These are phyloP conservation scores for Fusarium pseudograminearum DNA, from an alignment of 2,329 filamentous ascomycete species.

Conservation along the genomic window DNA sequence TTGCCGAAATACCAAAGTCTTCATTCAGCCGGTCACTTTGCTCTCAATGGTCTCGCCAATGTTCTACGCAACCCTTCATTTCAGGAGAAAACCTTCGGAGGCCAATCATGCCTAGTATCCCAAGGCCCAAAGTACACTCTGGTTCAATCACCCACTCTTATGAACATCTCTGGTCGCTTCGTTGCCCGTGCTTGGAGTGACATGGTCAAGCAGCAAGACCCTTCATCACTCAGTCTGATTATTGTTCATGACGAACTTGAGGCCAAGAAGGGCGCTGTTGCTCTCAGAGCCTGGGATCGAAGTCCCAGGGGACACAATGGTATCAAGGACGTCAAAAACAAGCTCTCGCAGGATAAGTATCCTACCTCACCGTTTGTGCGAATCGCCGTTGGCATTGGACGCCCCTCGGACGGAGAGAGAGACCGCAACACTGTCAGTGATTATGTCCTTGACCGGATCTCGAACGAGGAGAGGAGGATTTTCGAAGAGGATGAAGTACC, in stretches of 20 bases:
- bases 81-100: slow-evolving; percentile 59
- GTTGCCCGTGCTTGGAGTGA: slow-evolving; percentile 74
- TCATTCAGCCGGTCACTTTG: slow-evolving; percentile 87
- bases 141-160: slow-evolving; percentile 79
- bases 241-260: slow-evolving; percentile 93
- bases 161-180: slow-evolving; percentile 86
- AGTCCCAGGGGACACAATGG: slow-evolving; percentile 82
- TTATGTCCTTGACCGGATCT: slow-evolving; percentile 82
- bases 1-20: slow-evolving; percentile 79
- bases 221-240: slow-evolving; percentile 66
- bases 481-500: slow-evolving; percentile 65
- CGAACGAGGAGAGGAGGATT: slow-evolving; percentile 59
- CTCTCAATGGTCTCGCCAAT: slow-evolving; percentile 72
- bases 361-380: slow-evolving; percentile 62
- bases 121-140: slow-evolving; percentile 69
- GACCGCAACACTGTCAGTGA: slow-evolving; percentile 71
- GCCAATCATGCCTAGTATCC: slow-evolving; percentile 64
- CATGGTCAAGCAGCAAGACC: slow-evolving; percentile 57
- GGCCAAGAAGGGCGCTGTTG: slow-evolving; percentile 74
- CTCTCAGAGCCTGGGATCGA: slow-evolving; percentile 70
- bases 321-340: slow-evolving; percentile 72
- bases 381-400: slow-evolving; percentile 88
- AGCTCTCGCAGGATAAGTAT: slow-evolving; percentile 59
- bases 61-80: slow-evolving; percentile 62
- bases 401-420: slow-evolving; percentile 75